A percentile compares a stretch with the other conserved stretches of the same genome.
Evolutionary conservation across 169 alveolate genomes (phyloP).

Genomic region (Eimeria zaria): DNA sequence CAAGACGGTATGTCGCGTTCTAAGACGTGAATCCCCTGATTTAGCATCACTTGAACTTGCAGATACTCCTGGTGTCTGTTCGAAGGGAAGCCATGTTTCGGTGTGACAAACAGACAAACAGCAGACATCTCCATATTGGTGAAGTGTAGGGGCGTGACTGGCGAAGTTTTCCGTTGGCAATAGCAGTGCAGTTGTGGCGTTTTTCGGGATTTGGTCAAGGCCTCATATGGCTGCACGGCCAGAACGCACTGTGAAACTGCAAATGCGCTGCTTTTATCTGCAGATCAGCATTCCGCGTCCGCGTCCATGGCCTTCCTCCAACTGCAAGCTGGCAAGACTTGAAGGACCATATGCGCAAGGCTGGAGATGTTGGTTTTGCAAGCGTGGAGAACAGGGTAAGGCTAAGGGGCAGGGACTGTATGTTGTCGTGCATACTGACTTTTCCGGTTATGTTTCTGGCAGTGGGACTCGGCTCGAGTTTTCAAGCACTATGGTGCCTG

Average conservation of each 20-base stretch:
- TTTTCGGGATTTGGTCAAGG: not conserved
- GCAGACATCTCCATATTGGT: no score
- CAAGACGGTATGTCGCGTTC: slow-evolving; percentile 17
- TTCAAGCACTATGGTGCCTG: not conserved
- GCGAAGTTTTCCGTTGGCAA: not conserved
- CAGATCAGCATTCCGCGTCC: slow-evolving; percentile 90
- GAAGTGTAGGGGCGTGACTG: not conserved
- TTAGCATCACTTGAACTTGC: not conserved
- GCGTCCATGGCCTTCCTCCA: slow-evolving; percentile 90
- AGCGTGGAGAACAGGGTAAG: slow-evolving; percentile 88
- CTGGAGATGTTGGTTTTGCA: slow-evolving; percentile 93
- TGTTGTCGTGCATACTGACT: not conserved
- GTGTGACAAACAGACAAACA: not conserved
- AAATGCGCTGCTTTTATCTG: not conserved
- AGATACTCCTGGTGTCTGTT: not conserved
- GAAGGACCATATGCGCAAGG: slow-evolving; percentile 91
- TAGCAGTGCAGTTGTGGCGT: not conserved
- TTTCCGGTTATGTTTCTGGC: not conserved
- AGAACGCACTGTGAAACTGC: not conserved
- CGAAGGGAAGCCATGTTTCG: not conserved
- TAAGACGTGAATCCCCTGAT: not conserved
- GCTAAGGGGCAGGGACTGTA: not conserved
- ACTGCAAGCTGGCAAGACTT: slow-evolving; percentile 93
- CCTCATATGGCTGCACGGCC: not conserved
- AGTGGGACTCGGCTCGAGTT: not conserved